These are phyloP conservation scores for Colletotrichum sp. DNA, from an alignment of 2,329 filamentous ascomycete species.

Conservation along the genomic window DNA sequence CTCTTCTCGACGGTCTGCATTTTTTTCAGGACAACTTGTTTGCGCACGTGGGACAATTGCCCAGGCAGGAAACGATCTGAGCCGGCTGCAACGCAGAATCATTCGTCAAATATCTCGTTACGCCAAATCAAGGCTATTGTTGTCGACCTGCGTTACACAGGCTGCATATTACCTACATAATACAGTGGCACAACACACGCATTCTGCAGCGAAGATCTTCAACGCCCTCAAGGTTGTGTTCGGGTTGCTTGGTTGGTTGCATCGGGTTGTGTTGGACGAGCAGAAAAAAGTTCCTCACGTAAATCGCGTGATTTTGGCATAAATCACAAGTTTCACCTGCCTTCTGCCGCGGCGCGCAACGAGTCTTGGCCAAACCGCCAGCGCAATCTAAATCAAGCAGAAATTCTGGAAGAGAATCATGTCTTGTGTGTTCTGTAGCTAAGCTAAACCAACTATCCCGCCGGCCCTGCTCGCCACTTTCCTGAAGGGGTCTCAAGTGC, in stretches of 20 bases:
- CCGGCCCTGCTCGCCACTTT: background rate
- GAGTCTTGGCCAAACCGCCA: background rate
- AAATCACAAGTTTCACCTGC: background rate
- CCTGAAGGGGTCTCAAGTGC: background rate
- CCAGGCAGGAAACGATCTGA: background rate
- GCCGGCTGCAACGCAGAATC: background rate
- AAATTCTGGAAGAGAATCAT: background rate
- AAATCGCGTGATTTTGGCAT: background rate
- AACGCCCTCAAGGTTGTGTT: background rate
- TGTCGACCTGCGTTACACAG: background rate
- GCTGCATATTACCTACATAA: background rate
- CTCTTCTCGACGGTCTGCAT: background rate
- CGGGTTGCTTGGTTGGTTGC: background rate
- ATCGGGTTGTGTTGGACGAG: background rate
- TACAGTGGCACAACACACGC: background rate
- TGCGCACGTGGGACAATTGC: background rate
- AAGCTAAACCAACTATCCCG: background rate
- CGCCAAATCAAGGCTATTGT: background rate
- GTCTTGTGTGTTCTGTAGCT: background rate
- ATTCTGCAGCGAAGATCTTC: background rate
- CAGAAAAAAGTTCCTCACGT: background rate
- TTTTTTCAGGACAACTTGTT: accelerated
- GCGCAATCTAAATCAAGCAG: background rate
- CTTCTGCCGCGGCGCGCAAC: background rate
- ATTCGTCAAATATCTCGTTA: background rate